Evolutionary conservation across 192 early-diverging fungal genomes (phyloP), one percentile per base, ranked within the genome.

Genomic region (Backusella mclennaniae): DNA sequence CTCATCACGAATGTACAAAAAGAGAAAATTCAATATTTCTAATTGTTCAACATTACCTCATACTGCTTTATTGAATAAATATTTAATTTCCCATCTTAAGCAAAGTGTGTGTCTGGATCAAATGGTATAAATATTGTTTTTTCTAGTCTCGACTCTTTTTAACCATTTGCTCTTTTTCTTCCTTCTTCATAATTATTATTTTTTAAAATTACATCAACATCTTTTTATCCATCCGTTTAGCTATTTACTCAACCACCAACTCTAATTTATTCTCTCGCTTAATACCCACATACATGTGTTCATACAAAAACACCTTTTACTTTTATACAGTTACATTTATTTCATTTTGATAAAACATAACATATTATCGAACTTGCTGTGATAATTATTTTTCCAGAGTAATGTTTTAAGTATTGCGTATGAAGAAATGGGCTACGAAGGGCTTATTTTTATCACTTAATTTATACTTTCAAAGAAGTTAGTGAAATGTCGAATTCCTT

Each of bases 61-160:
- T 63, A 49, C 56, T 63, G 56, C 56, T 63, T 63, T 63, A 29
- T 63, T 63, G 56, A 63, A 11, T 14, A 63, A 63, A 63, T 63
- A 29, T 26, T 63, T 63, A 29, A 29, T 63, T 63, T 63, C 26
- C 56, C 56, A 63, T 17, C 46, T 7, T 6, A 21, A 5, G 17
- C 46, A 49, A n/a, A 63, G 7, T 63, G 12, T 29, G 26, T 11
- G 23, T 59, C 23, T 26, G 23, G 21, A 59, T 29, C 12, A 59
- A 23, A 19, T 59, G 9, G 56, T 63, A 63, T 63, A 63, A 63
- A 63, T 63, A 63, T 63, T 21, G 53, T 8, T 11, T 17, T 63
- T 63, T 63, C 26, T 29, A n/a, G 23, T 23, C 56, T 63, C 3
- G 26, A 63, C 23, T 29, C 26, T 29, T 63, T 63, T 63, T 26